A percentile compares a stretch with the other conserved stretches of the same genome.
Evolutionary conservation across 257 asterid species (phyloP).

Genomic region (Solanum clarkiae): DNA sequence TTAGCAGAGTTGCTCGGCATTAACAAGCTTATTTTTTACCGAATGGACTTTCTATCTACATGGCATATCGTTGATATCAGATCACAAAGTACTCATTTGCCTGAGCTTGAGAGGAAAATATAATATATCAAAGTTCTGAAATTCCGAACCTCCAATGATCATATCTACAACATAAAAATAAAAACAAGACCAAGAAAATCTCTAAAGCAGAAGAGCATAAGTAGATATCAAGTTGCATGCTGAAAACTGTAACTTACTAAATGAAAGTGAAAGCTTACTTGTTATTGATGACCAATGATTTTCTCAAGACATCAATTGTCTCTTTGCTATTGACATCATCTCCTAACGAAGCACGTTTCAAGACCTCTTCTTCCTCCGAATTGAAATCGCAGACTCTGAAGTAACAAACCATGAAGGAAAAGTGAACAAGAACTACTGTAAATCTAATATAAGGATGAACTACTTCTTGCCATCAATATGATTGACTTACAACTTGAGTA

Average conservation of each 20-base stretch:
- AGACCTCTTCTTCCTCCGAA: slow-evolving; percentile 64
- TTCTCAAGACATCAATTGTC: slow-evolving; percentile 59
- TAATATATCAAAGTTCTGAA: neutral
- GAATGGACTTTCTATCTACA: neutral
- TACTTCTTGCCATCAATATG: neutral
- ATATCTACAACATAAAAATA: neutral
- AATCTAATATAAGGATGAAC: neutral
- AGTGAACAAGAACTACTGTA: neutral
- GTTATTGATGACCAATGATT: slow-evolving; percentile 64
- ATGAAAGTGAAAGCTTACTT: slow-evolving; percentile 31
- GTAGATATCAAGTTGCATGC: neutral
- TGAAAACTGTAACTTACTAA: neutral
- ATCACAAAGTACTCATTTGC: neutral
- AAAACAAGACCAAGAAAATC: neutral
- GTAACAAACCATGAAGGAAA: slow-evolving; percentile 3
- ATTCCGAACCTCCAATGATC: neutral
- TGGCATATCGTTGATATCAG: neutral
- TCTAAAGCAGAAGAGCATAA: neutral
- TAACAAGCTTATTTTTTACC: neutral
- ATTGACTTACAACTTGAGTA: slow-evolving; percentile 59
- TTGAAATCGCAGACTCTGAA: slow-evolving; percentile 59
- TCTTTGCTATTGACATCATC: slow-evolving; percentile 53
- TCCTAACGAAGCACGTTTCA: slow-evolving; percentile 78
- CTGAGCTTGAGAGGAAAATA: neutral
- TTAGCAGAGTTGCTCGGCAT: neutral